phyloP scores from a whole-genome alignment of 2,329 filamentous ascomycete genomes.

The Diaporthe ampelina region DNA sequence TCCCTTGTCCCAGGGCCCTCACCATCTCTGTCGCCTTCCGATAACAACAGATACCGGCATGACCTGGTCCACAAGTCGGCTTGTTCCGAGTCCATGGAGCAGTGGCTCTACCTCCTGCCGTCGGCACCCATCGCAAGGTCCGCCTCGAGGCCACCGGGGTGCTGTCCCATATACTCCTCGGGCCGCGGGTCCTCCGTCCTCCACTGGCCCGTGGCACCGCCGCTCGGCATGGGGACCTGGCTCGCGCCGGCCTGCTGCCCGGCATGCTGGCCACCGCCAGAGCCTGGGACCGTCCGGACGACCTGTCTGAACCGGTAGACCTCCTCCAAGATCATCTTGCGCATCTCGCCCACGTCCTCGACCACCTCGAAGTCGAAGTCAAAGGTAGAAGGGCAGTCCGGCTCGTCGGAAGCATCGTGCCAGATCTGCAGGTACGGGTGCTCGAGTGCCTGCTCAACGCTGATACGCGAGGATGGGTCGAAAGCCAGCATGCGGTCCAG shows the following conservation, averaged over 20 bases:
- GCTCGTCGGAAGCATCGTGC: slow-evolving; percentile 98
- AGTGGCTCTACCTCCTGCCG: slow-evolving; percentile 50
- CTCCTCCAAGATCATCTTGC: slow-evolving; percentile 97
- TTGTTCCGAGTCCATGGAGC: slow-evolving; percentile 20
- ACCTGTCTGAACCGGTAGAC: slow-evolving; percentile 85
- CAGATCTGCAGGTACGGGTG: slow-evolving; percentile 97
- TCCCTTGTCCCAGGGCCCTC: neutral
- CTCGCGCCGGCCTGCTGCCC: slow-evolving; percentile 52
- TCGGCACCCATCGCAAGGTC: slow-evolving; percentile 73
- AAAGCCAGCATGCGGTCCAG: slow-evolving; percentile 98
- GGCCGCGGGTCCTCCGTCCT: slow-evolving; percentile 72
- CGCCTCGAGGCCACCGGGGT: slow-evolving; percentile 67
- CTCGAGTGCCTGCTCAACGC: slow-evolving; percentile 94
- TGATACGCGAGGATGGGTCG: slow-evolving; percentile 92
- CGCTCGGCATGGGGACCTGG: slow-evolving; percentile 67
- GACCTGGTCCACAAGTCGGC: slow-evolving; percentile 36
- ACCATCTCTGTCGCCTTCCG: slow-evolving; percentile 8
- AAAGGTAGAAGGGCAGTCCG: slow-evolving; percentile 91
- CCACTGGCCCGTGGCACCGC: slow-evolving; percentile 62
- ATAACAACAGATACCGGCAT: slow-evolving; percentile 13
- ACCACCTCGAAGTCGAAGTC: slow-evolving; percentile 99
- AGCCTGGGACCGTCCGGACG: slow-evolving; percentile 66
- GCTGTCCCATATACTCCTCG: slow-evolving; percentile 67
- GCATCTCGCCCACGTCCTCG: slow-evolving; percentile 95
- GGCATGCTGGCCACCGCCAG: slow-evolving; percentile 45